Evolutionary conservation across 805 yeast species (phyloP), one percentile per base, ranked within the genome.

Genomic region (Hanseniaspora osmophila): DNA sequence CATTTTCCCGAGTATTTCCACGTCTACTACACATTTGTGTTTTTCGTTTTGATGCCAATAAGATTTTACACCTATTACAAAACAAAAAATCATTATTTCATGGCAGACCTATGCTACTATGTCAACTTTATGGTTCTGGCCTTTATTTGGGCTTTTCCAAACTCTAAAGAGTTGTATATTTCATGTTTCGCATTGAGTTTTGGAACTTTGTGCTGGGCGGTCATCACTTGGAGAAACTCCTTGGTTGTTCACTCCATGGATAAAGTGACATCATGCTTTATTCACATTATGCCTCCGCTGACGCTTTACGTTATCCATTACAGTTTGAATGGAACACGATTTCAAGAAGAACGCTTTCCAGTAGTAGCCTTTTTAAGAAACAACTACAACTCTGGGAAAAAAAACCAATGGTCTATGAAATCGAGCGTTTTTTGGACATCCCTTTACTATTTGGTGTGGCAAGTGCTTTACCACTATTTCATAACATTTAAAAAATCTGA

Each of bases 141-240:
- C 1, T 90, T 75, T 57, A 71, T 90, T 30, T 90, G 97, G 97
- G 67, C 77, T 5, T 77, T 79, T 50, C 96, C 98, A 0, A 56
- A 69, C 32, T 84, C 94, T 2, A 69, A 70, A 37, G 73, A 78
- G 52, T 67, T 90, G 19, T 90, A 82, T 63, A 76, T 84, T 13
- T 74, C 90, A 2, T 86, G 94, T 52, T 88, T 84, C 62, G 82
- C 95, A 10, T 76, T 90, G 49, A 73, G 92, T 1, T 78, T 82
- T 65, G 98, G 97, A 1, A 85, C 96, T 0, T 64, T 90, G 46
- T 75, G 95, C 6, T 88, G 85, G 73, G 96, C 96, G 0, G 95
- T 90, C 18, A 78, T 90, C 40, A 84, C 96, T 0, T 90, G 97
- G 98, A 71, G 95, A 53, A 90, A 90, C 60, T 87, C 96, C 6